A percentile compares a stretch with the other conserved stretches of the same genome.
These are phyloP conservation scores for Crithidia thermophila DNA, from an alignment of 208 protist genomes.

Conservation along the genomic window DNA sequence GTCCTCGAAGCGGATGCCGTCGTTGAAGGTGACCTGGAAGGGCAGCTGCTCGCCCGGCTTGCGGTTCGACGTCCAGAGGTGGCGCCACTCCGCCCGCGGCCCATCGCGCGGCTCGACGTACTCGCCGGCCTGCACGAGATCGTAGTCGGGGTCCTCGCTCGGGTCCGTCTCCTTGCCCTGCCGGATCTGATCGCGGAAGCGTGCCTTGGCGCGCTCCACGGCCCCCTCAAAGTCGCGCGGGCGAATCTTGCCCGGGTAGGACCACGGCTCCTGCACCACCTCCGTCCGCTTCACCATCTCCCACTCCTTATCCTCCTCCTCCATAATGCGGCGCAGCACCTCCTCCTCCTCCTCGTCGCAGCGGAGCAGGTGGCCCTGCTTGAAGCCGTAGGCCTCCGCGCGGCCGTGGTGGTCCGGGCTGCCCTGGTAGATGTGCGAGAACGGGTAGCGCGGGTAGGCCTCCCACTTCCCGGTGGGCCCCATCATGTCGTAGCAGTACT, in stretches of 20 bases:
- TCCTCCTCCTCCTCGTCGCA: constrained; percentile 89
- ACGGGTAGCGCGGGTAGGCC: constrained; percentile 90
- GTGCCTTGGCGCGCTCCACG: constrained; percentile 86
- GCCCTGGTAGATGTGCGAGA: constrained; percentile 81
- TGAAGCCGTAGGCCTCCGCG: constrained; percentile 88
- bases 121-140: constrained; percentile 86
- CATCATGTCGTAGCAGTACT: constrained; percentile 90
- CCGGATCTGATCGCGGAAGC: constrained; percentile 81
- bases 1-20: constrained; percentile 87
- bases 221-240: constrained; percentile 84
- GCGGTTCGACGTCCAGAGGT: constrained; percentile 88
- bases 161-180: constrained; percentile 87
- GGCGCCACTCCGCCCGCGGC: constrained; percentile 86
- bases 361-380: constrained; percentile 88
- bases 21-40: constrained; percentile 90
- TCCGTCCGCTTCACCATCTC: constrained; percentile 92
- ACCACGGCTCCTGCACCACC: constrained; percentile 91
- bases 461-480: constrained; percentile 89
- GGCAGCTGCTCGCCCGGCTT: constrained; percentile 53
- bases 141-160: constrained; percentile 88
- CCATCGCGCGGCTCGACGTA: constrained; percentile 91
- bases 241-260: constrained; percentile 89
- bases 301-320: constrained; percentile 92
- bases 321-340: constrained; percentile 90
- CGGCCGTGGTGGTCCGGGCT: constrained; percentile 79